Evolutionary conservation across 306 rosid species (phyloP).

Genomic region (Vachellia pachyceras): DNA sequence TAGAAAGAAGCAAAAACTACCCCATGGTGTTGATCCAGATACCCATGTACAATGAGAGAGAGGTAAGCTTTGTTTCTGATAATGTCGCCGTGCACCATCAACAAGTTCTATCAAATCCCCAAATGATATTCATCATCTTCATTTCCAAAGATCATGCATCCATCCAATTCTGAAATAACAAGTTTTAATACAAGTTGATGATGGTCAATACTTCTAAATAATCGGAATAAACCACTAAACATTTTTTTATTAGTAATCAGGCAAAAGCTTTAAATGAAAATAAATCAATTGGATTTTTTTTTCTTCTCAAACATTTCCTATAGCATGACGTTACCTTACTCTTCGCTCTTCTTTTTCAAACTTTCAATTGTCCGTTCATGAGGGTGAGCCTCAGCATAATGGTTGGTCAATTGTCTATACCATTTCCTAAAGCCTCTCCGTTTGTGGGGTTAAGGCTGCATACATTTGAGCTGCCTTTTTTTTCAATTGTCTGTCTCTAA

Average conservation of each 20-base stretch:
- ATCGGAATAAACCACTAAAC: conserved; percentile 25
- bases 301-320: conserved; percentile 22
- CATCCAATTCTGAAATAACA: conserved; percentile 14
- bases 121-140: conserved; percentile 5
- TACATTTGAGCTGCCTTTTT: no score
- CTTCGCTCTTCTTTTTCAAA: not conserved
- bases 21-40: conserved; percentile 64
- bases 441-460: no score
- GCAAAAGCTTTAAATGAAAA: conserved; percentile 25
- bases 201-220: conserved; percentile 17
- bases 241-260: conserved; percentile 16
- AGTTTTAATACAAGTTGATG: conserved; percentile 17
- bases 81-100: conserved; percentile 13
- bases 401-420: no score
- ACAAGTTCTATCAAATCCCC: not conserved
- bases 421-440: no score
- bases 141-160: not conserved
- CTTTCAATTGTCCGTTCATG: not conserved
- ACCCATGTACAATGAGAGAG: conserved; percentile 70
- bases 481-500: not conserved
- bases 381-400: no score
- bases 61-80: conserved; percentile 46
- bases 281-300: conserved; percentile 33
- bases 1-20: conserved; percentile 50
- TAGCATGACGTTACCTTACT: not conserved